phyloP scores from a whole-genome alignment of 169 alveolate species.

The Miamiensis avidus region DNA sequence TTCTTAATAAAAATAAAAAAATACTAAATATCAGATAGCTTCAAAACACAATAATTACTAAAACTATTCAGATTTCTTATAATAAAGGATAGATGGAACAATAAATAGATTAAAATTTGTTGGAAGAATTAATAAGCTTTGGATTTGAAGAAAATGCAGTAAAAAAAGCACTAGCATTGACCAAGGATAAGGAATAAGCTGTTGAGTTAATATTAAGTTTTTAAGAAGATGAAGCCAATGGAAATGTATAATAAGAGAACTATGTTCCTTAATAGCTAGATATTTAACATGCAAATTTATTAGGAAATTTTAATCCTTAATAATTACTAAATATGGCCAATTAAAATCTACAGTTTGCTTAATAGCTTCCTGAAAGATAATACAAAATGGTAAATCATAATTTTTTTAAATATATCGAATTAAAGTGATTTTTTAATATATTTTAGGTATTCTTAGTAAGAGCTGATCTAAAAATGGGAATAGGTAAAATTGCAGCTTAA shows the following conservation, averaged over 20 bases:
- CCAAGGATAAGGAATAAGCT: conserved; percentile 36
- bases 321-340: conserved; percentile 28
- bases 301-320: conserved; percentile 22
- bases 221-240: background rate
- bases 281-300: conserved; percentile 4
- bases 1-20: too few species aligned
- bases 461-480: conserved; percentile 58
- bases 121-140: conserved; percentile 16
- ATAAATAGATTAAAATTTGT: conserved; percentile 12
- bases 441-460: conserved; percentile 48
- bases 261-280: background rate
- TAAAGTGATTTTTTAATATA: background rate
- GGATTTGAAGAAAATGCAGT: conserved; percentile 38
- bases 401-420: background rate
- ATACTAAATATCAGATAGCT: background rate
- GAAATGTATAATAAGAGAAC: background rate
- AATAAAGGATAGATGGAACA: background rate
- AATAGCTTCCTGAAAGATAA: conserved; percentile 13
- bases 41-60: background rate
- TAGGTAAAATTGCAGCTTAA: conserved; percentile 66
- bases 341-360: conserved; percentile 14
- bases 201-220: conserved; percentile 29
- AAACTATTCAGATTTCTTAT: too few species aligned
- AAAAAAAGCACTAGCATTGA: conserved; percentile 28
- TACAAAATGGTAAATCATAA: conserved; percentile 35